phyloP scores from a whole-genome alignment of 495 filamentous ascomycete species.

The Stereocaulon alpinum region DNA sequence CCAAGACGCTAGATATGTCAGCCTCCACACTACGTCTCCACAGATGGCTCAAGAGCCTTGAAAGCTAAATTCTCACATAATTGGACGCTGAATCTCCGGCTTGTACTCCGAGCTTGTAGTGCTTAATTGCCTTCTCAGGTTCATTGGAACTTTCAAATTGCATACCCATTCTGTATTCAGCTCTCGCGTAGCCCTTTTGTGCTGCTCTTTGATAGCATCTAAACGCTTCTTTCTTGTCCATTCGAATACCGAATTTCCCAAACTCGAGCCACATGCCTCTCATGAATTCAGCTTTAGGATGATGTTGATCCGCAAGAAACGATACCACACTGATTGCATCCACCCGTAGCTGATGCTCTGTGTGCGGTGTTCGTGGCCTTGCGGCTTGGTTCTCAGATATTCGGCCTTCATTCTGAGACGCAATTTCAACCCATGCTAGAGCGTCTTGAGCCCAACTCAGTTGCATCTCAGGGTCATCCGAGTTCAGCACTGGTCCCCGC shows the following conservation, averaged over 20 bases:
- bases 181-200: conserved; percentile 81
- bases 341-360: conserved; percentile 73
- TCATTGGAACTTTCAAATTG: conserved; percentile 92
- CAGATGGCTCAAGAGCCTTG: neutral
- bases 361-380: conserved; percentile 67
- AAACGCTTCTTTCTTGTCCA: conserved; percentile 93
- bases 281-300: conserved; percentile 92
- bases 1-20: conserved; percentile 53
- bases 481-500: conserved; percentile 73
- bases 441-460: conserved; percentile 92
- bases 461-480: conserved; percentile 94
- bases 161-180: conserved; percentile 97
- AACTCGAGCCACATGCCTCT: conserved; percentile 96
- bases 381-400: conserved; percentile 53
- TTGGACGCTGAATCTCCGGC: conserved; percentile 82
- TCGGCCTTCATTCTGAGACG: conserved; percentile 55
- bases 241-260: conserved; percentile 80
- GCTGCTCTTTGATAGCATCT: conserved; percentile 74
- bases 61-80: conserved; percentile 45
- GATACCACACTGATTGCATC: conserved; percentile 87
- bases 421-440: conserved; percentile 77
- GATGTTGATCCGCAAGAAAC: conserved; percentile 82
- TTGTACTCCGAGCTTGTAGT: conserved; percentile 72
- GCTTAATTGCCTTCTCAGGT: conserved; percentile 74
- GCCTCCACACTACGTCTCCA: neutral